Percentiles rank a stretch among this genome's conserved stretches.
phyloP scores from a whole-genome alignment of 192 early-diverging fungal genomes.

The Coemansia sp. region DNA sequence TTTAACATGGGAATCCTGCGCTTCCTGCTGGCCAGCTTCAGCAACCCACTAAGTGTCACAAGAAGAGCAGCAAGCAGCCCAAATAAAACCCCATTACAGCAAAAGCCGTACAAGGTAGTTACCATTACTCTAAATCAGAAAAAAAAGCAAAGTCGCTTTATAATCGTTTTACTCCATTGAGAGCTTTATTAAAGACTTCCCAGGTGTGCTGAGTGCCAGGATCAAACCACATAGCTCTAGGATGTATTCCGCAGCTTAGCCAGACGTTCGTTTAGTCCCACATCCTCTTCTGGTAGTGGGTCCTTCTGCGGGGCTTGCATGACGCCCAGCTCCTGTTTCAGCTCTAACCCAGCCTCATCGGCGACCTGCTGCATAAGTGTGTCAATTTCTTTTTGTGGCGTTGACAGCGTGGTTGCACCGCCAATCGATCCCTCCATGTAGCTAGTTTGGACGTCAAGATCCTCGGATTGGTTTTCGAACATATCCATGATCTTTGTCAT shows the following conservation, averaged over 20 bases:
- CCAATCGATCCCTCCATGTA: slow-evolving; percentile 97
- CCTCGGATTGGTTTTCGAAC: slow-evolving; percentile 95
- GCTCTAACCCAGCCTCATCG: slow-evolving; percentile 91
- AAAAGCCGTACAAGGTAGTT: not conserved
- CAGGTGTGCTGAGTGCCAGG: not conserved
- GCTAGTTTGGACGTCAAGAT: slow-evolving; percentile 94
- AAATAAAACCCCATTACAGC: not conserved
- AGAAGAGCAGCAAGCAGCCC: not conserved
- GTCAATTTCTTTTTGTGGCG: slow-evolving; percentile 91
- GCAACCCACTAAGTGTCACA: not conserved
- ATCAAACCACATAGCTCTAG: slow-evolving; percentile 6
- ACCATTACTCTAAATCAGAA: not conserved
- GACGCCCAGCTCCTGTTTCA: slow-evolving; percentile 57
- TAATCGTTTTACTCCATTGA: not conserved
- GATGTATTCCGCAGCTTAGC: slow-evolving; percentile 63
- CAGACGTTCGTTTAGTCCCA: slow-evolving; percentile 60
- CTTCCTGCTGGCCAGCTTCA: not conserved
- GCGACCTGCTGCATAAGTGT: slow-evolving; percentile 94
- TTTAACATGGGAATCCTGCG: too few relatives aligned
- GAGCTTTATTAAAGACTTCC: not conserved
- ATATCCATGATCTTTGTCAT: slow-evolving; percentile 98
- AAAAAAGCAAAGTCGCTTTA: not conserved
- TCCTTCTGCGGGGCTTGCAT: slow-evolving; percentile 55
- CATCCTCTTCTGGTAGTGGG: slow-evolving; percentile 56
- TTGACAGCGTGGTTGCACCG: slow-evolving; percentile 79